Base-by-base conservation (phyloP, 371 early-diverging fungal species). In the Nematocida major region DNA sequence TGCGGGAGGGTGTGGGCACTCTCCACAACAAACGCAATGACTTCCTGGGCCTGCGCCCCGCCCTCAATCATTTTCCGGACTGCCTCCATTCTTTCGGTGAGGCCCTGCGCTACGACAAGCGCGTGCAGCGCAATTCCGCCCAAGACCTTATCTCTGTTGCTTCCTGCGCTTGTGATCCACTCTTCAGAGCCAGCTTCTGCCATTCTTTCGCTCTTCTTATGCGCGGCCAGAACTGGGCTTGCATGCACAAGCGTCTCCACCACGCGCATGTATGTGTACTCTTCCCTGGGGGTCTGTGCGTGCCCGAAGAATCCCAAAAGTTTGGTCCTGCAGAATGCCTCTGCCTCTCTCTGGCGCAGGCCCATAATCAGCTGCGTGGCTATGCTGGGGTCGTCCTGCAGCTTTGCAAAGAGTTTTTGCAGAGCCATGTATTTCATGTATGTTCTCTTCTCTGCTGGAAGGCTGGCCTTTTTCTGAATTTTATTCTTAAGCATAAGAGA, bases 381-480 rank as follows among this genome's bases (percentile, higher is more conserved):
- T 78, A 96, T 92, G 32, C 85, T 80, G 3, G 97, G 96, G 79
- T 96, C 90, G 1, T 94, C 95, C 82, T 96, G 97, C 32, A 99
- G 86, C 36, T 91, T 67, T 79, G 97, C 94, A 59, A 97, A 90
- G 36, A 99, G 91, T 78, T 92, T 90, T 81, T 96, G 95, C 65
- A 91, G 85, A 22, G 86, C 85, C 48, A 88, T 88, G 32, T 89
- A 85, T 49, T 80, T 43, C 2, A 87, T 85, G 84, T 68, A 76
- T 20, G 81, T 67, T 20, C 53, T 69, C 83, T 84, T 78, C 82
- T 70, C 36, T 38, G 78, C 9, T 54, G 45, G 28, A 28, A 24
- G 83, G 85, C 59, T 88, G 89, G 62, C 80, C 93, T 94, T 38
- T 93, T 93, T 43, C 96, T 84, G 9, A 62, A 95, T 91, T 57